phyloP scores from a whole-genome alignment of 1,284 basidiomycete genomes.

The Pisolithus thermaeus region DNA sequence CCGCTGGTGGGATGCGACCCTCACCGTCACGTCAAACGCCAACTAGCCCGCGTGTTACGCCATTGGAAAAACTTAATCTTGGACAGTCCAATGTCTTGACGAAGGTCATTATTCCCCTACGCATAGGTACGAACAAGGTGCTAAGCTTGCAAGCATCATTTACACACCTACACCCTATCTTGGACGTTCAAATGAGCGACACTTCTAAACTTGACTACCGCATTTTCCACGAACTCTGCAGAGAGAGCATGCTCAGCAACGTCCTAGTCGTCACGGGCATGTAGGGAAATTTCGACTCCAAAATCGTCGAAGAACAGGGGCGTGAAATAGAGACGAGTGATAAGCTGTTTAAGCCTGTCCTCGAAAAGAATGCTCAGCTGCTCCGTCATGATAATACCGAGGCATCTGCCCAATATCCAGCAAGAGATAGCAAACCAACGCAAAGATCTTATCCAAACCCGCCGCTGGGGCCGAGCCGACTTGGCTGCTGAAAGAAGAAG shows the following conservation, averaged over 20 bases:
- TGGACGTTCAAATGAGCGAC: constrained; percentile 45
- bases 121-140: constrained; percentile 34
- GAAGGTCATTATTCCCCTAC: neutral
- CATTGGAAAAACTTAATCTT: neutral
- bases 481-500: constrained; percentile 31
- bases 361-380: constrained; percentile 38
- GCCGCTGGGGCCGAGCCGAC: constrained; percentile 36
- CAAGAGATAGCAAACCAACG: constrained; percentile 36
- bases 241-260: constrained; percentile 41
- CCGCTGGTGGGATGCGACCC: neutral
- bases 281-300: constrained; percentile 39
- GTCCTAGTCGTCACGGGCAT: constrained; percentile 47
- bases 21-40: neutral
- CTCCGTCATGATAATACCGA: constrained; percentile 30
- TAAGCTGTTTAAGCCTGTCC: constrained; percentile 35
- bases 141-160: constrained; percentile 44
- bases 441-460: constrained; percentile 35
- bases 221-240: constrained; percentile 48
- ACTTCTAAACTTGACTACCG: constrained; percentile 46
- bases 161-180: constrained; percentile 46
- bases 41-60: constrained; percentile 23
- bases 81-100: neutral
- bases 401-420: constrained; percentile 33
- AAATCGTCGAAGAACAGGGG: constrained; percentile 32
- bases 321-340: constrained; percentile 32